Evolutionary conservation across 2,329 filamentous ascomycete genomes (phyloP).

Genomic region (Trichophaea hybrida): DNA sequence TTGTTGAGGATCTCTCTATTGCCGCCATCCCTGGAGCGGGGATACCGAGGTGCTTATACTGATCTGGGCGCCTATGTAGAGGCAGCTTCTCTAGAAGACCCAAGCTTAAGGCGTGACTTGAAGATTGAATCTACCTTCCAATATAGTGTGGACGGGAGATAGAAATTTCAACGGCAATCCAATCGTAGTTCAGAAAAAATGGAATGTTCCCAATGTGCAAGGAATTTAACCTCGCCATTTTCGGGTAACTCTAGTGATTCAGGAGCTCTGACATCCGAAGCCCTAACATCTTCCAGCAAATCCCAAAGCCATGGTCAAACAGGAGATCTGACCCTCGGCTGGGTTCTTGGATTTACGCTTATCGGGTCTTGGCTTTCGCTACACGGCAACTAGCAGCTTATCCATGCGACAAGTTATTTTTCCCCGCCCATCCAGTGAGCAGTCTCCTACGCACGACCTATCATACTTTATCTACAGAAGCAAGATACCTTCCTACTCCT

Average conservation of each 20-base stretch:
- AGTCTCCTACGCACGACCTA: too few relatives aligned
- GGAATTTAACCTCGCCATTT: not conserved
- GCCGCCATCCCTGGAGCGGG: too few relatives aligned
- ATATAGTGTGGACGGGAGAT: too few relatives aligned
- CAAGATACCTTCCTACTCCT: too few relatives aligned
- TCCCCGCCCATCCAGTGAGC: too few relatives aligned
- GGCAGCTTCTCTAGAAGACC: too few relatives aligned
- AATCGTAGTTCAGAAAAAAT: not conserved
- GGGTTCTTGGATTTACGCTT: not conserved
- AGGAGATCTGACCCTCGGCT: not conserved
- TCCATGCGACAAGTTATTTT: not conserved
- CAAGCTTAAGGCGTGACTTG: too few relatives aligned
- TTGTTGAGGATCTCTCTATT: too few relatives aligned
- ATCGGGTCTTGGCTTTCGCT: not conserved
- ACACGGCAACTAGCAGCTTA: not conserved
- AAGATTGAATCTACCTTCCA: too few relatives aligned
- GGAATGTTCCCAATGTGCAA: not conserved
- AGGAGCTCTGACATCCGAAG: not conserved
- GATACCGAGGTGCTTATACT: too few relatives aligned
- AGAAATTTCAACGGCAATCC: not conserved
- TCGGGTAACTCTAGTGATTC: not conserved
- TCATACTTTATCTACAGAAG: too few relatives aligned
- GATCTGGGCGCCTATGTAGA: too few relatives aligned
- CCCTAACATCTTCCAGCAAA: not conserved
- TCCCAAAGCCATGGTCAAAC: not conserved